Conservation (phyloP, 2,329 filamentous ascomycete species). For the Pseudocercospora pini-densiflorae region DNA sequence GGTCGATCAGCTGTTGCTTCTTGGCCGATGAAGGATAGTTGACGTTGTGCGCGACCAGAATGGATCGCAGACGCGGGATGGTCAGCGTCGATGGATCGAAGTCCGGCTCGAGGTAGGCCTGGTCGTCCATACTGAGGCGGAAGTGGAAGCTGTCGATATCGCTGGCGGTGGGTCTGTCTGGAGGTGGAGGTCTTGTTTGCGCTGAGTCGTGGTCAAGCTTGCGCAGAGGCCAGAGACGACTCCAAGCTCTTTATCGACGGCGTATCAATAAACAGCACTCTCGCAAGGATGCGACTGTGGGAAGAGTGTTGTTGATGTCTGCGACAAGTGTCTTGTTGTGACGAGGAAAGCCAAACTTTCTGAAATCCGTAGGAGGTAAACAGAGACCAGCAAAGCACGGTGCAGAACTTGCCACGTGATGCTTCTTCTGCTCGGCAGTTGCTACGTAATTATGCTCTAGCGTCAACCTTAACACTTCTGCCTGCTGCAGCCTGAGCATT, state of each 20-base stretch:
- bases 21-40: constrained; percentile 87
- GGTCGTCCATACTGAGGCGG: constrained; percentile 55
- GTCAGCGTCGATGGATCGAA: constrained; percentile 87
- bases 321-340: too few relatives aligned
- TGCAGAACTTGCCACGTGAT: neutral
- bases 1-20: constrained; percentile 82
- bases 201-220: neutral
- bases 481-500: neutral
- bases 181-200: neutral
- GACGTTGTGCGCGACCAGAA: constrained; percentile 87
- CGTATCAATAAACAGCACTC: neutral
- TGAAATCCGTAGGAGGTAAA: neutral
- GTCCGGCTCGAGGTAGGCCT: constrained; percentile 82
- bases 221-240: neutral
- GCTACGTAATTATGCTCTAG: neutral
- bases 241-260: neutral
- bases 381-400: neutral
- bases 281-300: neutral
- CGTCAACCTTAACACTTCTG: neutral
- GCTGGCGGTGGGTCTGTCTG: neutral
- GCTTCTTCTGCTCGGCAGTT: neutral
- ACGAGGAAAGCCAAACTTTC: neutral
- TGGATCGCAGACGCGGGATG: constrained; percentile 84
- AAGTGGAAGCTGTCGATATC: neutral
- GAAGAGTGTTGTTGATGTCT: neutral